Percentiles rank a stretch among this genome's conserved stretches.
phyloP scores from a whole-genome alignment of 352 stramenopile species.

The Phytophthora syringae region DNA sequence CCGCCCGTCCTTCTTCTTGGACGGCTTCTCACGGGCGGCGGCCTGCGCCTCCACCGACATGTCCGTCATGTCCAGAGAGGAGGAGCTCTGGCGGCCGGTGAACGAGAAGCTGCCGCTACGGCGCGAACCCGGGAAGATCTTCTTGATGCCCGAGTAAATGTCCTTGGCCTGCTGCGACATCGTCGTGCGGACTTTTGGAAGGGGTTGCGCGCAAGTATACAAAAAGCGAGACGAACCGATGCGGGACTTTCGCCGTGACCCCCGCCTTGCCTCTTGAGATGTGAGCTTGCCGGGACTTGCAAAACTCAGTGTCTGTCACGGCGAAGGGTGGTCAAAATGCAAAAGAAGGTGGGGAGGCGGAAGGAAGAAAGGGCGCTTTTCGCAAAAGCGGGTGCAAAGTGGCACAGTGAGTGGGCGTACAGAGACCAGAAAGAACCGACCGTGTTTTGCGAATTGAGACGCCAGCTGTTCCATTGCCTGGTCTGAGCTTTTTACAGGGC shows the following conservation, averaged over 20 bases:
- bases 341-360: constrained; percentile 1
- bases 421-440: no score
- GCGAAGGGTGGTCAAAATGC: neutral
- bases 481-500: constrained; percentile 13
- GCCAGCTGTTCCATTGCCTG: no score
- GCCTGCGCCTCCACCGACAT: constrained; percentile 48
- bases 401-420: no score
- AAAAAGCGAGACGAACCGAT: constrained; percentile 2
- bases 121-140: constrained; percentile 65
- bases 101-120: constrained; percentile 64
- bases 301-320: constrained; percentile 27
- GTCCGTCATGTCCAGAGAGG: constrained; percentile 27
- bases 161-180: constrained; percentile 84
- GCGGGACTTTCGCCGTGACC: neutral
- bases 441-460: no score
- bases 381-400: neutral
- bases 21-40: constrained; percentile 25
- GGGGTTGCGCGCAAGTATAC: constrained; percentile 6
- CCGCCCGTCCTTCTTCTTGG: constrained; percentile 56
- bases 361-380: neutral
- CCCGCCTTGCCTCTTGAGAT: constrained; percentile 32
- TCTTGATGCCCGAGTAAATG: constrained; percentile 82
- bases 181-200: neutral
- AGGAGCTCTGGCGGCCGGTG: constrained; percentile 31
- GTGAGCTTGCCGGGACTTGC: constrained; percentile 12